Evolutionary conservation across 2,329 filamentous ascomycete genomes (phyloP).

Genomic region (Ceratocystiopsis brevicomis): DNA sequence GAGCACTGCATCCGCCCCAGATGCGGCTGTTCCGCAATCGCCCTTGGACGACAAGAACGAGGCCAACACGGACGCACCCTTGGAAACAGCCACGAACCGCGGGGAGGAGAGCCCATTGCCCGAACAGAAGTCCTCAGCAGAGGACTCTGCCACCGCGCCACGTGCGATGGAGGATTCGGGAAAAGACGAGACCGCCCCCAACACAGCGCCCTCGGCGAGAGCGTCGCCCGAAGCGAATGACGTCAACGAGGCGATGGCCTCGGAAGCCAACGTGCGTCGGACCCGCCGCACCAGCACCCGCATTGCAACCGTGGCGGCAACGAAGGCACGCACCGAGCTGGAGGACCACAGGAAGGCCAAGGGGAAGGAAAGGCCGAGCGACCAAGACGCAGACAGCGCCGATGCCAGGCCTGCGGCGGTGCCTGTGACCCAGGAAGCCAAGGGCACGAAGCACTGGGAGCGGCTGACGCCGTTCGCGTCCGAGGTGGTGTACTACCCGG

Average conservation of each 20-base stretch:
- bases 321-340: conserved; percentile 4
- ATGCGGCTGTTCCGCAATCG: background rate
- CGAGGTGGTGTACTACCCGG: conserved; percentile 7
- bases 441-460: conserved; percentile 6
- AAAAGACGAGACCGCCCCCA: too few species aligned
- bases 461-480: conserved; percentile 7
- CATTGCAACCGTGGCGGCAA: conserved; percentile 5
- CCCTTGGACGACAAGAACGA: background rate
- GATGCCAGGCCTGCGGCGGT: too few species aligned
- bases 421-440: background rate
- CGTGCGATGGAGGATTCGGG: too few species aligned
- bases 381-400: background rate
- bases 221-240: too few species aligned
- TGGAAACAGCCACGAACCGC: background rate
- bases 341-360: conserved; percentile 1
- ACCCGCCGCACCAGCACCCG: conserved; percentile 8
- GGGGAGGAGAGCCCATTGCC: too few species aligned
- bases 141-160: too few species aligned
- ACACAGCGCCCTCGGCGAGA: too few species aligned
- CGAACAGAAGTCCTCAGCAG: too few species aligned
- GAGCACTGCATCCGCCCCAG: too few species aligned
- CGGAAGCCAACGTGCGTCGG: background rate
- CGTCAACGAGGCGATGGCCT: background rate
- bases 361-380: background rate
- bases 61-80: background rate